Percentiles rank a stretch among this genome's conserved stretches.
These are phyloP conservation scores for Vachellia collinsii DNA, from an alignment of 306 rosid genomes.

Conservation along the genomic window DNA sequence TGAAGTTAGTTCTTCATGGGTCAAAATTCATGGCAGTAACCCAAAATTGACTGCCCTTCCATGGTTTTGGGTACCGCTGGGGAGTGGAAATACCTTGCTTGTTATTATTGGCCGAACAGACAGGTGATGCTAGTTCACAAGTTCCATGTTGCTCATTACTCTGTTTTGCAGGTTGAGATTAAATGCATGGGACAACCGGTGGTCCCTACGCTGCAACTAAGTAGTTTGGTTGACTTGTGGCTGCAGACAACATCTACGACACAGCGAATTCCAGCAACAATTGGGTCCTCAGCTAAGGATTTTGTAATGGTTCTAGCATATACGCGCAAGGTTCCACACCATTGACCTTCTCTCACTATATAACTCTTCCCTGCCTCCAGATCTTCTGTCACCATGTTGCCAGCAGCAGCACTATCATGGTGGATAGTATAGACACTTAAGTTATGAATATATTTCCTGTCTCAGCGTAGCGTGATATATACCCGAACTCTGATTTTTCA, in stretches of 20 bases:
- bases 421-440: conserved; percentile 11
- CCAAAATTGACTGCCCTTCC: background rate
- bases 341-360: conserved; percentile 37
- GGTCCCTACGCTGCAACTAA: conserved; percentile 51
- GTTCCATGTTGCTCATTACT: conserved; percentile 13
- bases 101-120: conserved; percentile 1
- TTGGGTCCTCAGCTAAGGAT: conserved; percentile 65
- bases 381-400: conserved; percentile 3
- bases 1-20: background rate
- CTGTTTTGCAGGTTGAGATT: conserved; percentile 69
- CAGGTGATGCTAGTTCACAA: background rate
- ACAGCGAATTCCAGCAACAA: conserved; percentile 50
- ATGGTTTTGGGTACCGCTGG: background rate
- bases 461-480: background rate
- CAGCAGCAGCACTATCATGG: background rate
- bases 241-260: conserved; percentile 55
- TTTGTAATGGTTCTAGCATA: conserved; percentile 69
- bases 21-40: conserved; percentile 14
- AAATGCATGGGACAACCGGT: conserved; percentile 75
- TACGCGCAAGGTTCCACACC: conserved; percentile 51
- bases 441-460: conserved; percentile 5
- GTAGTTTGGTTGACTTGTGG: conserved; percentile 63
- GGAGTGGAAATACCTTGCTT: background rate
- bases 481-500: conserved; percentile 6
- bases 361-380: background rate